Evolutionary conservation across 805 yeast genomes (phyloP).

Genomic region (Clavispora santaluciae): DNA sequence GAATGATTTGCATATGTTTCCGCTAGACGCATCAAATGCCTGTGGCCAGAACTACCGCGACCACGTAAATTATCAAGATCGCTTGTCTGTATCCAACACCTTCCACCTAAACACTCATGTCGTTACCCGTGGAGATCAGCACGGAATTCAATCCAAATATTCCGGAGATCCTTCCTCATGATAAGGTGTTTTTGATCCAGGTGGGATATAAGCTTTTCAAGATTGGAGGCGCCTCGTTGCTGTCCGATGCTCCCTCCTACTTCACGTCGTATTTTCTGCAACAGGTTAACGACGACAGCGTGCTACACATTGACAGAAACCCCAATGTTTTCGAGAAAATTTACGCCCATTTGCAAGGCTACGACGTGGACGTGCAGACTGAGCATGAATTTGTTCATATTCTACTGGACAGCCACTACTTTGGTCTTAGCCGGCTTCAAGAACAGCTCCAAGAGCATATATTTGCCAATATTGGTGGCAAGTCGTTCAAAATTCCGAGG

Average conservation of each 20-base stretch:
- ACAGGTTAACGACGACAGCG: constrained; percentile 33
- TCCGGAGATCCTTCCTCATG: constrained; percentile 59
- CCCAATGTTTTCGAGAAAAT: constrained; percentile 65
- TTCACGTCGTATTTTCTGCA: constrained; percentile 66
- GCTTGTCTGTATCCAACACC: too few species aligned
- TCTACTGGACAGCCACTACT: constrained; percentile 69
- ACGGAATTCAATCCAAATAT: constrained; percentile 39
- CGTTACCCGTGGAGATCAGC: constrained; percentile 5
- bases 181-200: constrained; percentile 62
- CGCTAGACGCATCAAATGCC: too few species aligned
- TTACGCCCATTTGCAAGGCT: constrained; percentile 75
- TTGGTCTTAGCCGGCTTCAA: constrained; percentile 55
- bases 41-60: too few species aligned
- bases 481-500: constrained; percentile 55
- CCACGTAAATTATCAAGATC: too few species aligned
- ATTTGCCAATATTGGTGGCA: constrained; percentile 55
- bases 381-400: constrained; percentile 60
- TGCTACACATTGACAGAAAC: constrained; percentile 68
- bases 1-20: too few species aligned
- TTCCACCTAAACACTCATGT: too few species aligned
- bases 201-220: constrained; percentile 61
- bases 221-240: constrained; percentile 78
- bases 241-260: constrained; percentile 84
- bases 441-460: constrained; percentile 50
- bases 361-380: constrained; percentile 53